Base-by-base conservation (phyloP, 106 monocot species). In the Alisma plantagoaquatica region DNA sequence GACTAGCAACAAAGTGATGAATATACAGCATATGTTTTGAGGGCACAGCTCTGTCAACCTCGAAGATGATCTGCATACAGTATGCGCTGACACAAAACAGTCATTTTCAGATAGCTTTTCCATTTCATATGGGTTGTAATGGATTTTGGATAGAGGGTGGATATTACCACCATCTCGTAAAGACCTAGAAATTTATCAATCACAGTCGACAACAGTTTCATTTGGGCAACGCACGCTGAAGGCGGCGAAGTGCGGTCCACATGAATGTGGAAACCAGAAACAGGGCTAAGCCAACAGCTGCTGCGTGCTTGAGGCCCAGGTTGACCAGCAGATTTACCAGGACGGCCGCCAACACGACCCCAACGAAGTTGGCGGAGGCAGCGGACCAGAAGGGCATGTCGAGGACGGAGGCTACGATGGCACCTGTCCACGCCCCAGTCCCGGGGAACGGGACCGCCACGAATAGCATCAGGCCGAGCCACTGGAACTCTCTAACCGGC, bases 401-500 rank as follows among this genome's bases (percentile, higher is more conserved):
- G 11, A 94, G 77, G 28, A 94, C 70, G 2, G 87, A 77, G 10
- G 87, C 83, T 25, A 94, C 42, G 9, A 94, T 66, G 21, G 94
- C 83, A 20, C 94, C 94, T 3, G 83, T 84, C 94, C 94, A 94
- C 17, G 94, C 87, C 30, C 94, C 94, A 1, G 94, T 94, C 14
- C 94, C 94, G 0, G 94, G 87, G 43, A 94, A 88, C 4, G 94
- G 94, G 25, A 94, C 87, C 1, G 94, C 87, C 10, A 94, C 94
- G 60, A 94, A 94, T 49, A 94, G 49, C 94, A 84, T 94, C 62
- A 94, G 49, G 18, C 94, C 94, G 19, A 94, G 72, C 94, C 94
- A 94, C 43, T 71, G 94, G 57, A 94, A 94, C 75, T 94, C 94
- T 56, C 73, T 59, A 14, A 94, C 77, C 0, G 94, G 94, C n/a